Conservation (phyloP, 164 flowering plant species). For the Kingdonia uniflora region DNA sequence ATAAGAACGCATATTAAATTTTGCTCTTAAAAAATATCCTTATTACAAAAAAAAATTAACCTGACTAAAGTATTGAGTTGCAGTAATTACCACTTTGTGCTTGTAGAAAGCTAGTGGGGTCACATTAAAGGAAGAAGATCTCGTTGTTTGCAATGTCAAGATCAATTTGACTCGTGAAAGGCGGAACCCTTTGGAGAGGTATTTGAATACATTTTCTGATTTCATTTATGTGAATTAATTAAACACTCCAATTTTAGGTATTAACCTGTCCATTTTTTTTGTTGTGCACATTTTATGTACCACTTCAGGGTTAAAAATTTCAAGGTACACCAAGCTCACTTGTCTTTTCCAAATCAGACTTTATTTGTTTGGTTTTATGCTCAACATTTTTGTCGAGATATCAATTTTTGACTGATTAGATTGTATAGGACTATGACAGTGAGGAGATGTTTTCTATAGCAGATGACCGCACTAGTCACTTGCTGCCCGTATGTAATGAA, state of each 20-base stretch:
- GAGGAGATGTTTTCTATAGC: slow-evolving; percentile 31
- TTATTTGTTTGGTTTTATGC: too few species aligned
- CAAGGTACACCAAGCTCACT: slow-evolving; percentile 47
- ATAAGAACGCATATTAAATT: too few species aligned
- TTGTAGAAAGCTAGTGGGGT: slow-evolving; percentile 45
- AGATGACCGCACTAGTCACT: slow-evolving; percentile 47
- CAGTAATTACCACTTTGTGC: too few species aligned
- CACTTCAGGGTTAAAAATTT: slow-evolving; percentile 55
- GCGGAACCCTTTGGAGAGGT: slow-evolving; percentile 89
- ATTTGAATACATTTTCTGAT: slow-evolving; percentile 9
- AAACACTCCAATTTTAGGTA: not conserved
- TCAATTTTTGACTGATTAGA: not conserved
- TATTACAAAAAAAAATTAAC: too few species aligned
- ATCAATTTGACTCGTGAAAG: slow-evolving; percentile 90
- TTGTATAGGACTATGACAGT: slow-evolving; percentile 51
- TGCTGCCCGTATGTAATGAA: slow-evolving; percentile 45
- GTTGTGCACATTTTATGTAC: slow-evolving; percentile 14
- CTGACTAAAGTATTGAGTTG: too few species aligned
- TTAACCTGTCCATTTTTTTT: slow-evolving; percentile 6
- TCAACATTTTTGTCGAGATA: not conserved
- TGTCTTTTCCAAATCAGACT: too few species aligned
- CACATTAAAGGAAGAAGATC: slow-evolving; percentile 64
- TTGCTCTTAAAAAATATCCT: too few species aligned
- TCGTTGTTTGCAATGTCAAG: slow-evolving; percentile 73
- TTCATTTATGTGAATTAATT: not conserved